phyloP scores from a whole-genome alignment of 208 protist species.

The Crithidia sp. region DNA sequence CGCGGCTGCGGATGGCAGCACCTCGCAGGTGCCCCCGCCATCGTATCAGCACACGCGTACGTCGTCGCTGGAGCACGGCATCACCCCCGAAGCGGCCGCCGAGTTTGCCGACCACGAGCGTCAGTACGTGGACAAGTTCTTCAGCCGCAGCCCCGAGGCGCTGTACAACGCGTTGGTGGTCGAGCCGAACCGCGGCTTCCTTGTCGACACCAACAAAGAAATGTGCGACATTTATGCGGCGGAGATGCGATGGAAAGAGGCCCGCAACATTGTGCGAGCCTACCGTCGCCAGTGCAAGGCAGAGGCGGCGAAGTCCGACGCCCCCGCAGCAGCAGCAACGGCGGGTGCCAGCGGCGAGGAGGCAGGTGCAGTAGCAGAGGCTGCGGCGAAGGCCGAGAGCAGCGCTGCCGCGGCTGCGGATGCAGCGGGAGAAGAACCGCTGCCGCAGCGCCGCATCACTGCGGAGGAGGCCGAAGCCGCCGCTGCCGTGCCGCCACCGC shows the following conservation, averaged over 20 bases:
- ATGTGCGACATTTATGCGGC: constrained; percentile 54
- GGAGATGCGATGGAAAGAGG: constrained; percentile 46
- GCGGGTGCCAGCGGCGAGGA: background rate
- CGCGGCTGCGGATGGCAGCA: background rate
- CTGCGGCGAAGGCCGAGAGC: background rate
- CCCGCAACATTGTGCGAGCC: constrained; percentile 32
- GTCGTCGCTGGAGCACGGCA: background rate
- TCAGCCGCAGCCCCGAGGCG: constrained; percentile 31
- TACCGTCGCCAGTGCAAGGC: constrained; percentile 37
- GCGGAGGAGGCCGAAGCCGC: constrained; percentile 30
- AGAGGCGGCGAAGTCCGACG: background rate
- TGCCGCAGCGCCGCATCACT: constrained; percentile 14
- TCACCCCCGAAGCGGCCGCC: constrained; percentile 1
- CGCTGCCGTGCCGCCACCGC: constrained; percentile 33
- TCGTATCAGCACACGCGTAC: constrained; percentile 2
- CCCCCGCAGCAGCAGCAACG: background rate
- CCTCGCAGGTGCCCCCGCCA: background rate
- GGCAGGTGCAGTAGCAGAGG: too few species aligned
- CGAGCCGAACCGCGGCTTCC: constrained; percentile 34
- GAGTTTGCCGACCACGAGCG: constrained; percentile 26
- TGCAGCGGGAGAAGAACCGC: background rate
- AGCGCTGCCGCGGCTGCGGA: background rate
- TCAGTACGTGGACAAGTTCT: constrained; percentile 27
- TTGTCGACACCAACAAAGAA: constrained; percentile 64
- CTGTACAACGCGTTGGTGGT: constrained; percentile 46